These are phyloP conservation scores for Collybia nuda DNA, from an alignment of 768 basidiomycete species.

Conservation along the genomic window DNA sequence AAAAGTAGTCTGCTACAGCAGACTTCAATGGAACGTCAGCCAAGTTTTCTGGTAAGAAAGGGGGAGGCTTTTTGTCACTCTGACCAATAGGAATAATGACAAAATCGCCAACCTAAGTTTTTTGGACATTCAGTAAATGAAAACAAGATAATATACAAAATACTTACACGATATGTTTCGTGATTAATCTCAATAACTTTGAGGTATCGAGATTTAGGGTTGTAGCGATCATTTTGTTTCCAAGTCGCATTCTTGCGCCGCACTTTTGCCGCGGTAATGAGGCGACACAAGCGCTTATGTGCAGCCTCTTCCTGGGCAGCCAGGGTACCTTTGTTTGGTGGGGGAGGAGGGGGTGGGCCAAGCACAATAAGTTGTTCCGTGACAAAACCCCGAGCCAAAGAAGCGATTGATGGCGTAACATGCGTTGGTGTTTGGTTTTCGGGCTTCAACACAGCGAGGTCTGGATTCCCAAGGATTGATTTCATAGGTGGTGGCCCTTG, in stretches of 20 bases:
- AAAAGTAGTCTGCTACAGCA: slow-evolving; percentile 59
- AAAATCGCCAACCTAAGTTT: slow-evolving; percentile 58
- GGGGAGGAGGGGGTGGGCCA: slow-evolving; percentile 38
- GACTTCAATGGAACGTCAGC: slow-evolving; percentile 34
- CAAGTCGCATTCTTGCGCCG: slow-evolving; percentile 24
- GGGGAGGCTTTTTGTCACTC: slow-evolving; percentile 23
- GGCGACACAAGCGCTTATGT: slow-evolving; percentile 21
- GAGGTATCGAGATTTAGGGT: slow-evolving; percentile 33
- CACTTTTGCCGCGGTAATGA: slow-evolving; percentile 23
- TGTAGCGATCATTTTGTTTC: slow-evolving; percentile 29
- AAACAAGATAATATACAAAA: neutral
- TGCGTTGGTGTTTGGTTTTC: slow-evolving; percentile 57
- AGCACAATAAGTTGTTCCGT: slow-evolving; percentile 54
- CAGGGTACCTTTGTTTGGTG: slow-evolving; percentile 22
- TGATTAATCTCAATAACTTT: slow-evolving; percentile 42
- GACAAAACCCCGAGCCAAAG: slow-evolving; percentile 50
- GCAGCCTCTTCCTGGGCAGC: slow-evolving; percentile 24
- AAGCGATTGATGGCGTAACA: slow-evolving; percentile 61
- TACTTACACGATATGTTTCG: slow-evolving; percentile 41
- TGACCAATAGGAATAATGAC: slow-evolving; percentile 48
- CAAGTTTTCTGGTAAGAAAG: slow-evolving; percentile 29
- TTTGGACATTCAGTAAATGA: neutral
- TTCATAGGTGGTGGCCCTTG: slow-evolving; percentile 13
- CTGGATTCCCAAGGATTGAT: slow-evolving; percentile 41
- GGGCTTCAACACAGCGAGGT: slow-evolving; percentile 53